phyloP scores from a whole-genome alignment of 2,329 filamentous ascomycete species.

The Sporothrix variecibatus region DNA sequence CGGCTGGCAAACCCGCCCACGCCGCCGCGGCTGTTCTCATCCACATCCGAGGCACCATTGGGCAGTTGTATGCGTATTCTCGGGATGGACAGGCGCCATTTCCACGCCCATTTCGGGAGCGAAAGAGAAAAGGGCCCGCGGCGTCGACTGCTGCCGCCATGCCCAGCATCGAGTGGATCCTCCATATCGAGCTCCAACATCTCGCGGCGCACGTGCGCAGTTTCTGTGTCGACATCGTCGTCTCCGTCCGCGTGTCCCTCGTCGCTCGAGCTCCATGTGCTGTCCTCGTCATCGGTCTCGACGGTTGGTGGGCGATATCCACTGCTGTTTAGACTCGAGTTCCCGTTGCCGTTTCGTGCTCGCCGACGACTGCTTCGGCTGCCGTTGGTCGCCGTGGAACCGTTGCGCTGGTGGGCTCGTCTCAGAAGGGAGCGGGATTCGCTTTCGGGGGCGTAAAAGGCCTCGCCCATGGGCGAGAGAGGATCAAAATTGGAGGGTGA shows the following conservation, averaged over 20 bases:
- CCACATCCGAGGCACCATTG: constrained; percentile 15
- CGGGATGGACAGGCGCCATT: constrained; percentile 50
- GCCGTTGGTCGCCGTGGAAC: constrained; percentile 39
- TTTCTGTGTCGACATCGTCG: constrained; percentile 53
- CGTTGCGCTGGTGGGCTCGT: constrained; percentile 47
- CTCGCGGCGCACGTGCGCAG: constrained; percentile 71
- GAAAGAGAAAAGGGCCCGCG: constrained; percentile 49
- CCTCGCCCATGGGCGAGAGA: constrained; percentile 59
- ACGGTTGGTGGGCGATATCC: constrained; percentile 81
- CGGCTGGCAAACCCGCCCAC: constrained; percentile 23
- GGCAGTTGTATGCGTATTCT: constrained; percentile 50
- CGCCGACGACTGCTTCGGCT: constrained; percentile 1
- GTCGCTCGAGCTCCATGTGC: constrained; percentile 52
- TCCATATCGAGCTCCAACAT: constrained; percentile 88
- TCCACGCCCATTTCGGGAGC: constrained; percentile 57
- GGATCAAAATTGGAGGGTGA: constrained; percentile 43
- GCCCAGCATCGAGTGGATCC: constrained; percentile 54
- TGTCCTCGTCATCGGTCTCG: constrained; percentile 70
- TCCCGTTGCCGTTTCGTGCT: not conserved
- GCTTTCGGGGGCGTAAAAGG: constrained; percentile 66
- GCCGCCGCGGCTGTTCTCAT: constrained; percentile 32
- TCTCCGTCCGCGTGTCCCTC: constrained; percentile 42
- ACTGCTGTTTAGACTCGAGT: constrained; percentile 44
- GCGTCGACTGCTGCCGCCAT: constrained; percentile 27
- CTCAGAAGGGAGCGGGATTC: constrained; percentile 76